Evolutionary conservation across 2,329 filamentous ascomycete species (phyloP).

Genomic region (Nemania abortiva): DNA sequence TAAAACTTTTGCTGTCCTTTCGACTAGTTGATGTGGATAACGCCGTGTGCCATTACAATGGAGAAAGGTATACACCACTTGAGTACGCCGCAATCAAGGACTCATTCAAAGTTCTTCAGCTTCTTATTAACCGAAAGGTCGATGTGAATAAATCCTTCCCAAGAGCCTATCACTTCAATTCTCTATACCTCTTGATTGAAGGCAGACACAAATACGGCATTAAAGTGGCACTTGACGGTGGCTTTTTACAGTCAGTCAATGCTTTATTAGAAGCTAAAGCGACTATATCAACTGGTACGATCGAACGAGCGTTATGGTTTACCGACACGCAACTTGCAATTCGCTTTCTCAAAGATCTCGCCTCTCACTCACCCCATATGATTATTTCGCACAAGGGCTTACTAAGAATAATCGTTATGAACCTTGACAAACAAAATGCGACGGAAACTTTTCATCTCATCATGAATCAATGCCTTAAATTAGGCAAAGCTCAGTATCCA

Average conservation of each 20-base stretch:
- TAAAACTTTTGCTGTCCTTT: too few relatives aligned
- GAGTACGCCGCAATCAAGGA: not conserved
- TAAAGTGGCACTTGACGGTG: too few relatives aligned
- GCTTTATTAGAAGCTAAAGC: not conserved
- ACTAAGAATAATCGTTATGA: not conserved
- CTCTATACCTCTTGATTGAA: not conserved
- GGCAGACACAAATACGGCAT: not conserved
- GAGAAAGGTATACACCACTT: slow-evolving; percentile 4
- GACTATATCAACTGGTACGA: not conserved
- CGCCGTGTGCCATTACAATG: not conserved
- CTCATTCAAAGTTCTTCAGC: not conserved
- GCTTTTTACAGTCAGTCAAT: not conserved
- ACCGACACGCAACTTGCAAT: not conserved
- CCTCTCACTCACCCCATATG: not conserved
- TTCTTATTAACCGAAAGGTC: not conserved
- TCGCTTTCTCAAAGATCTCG: not conserved
- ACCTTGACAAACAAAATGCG: not conserved
- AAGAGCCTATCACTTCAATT: not conserved
- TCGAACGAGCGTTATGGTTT: not conserved
- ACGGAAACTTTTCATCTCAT: not conserved
- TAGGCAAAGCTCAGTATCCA: not conserved
- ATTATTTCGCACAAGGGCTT: not conserved
- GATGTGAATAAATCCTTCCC: slow-evolving; percentile 17
- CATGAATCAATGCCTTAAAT: not conserved
- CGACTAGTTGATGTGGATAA: not conserved